phyloP scores from a whole-genome alignment of 805 yeast species.

The Candida vartiovaarae region DNA sequence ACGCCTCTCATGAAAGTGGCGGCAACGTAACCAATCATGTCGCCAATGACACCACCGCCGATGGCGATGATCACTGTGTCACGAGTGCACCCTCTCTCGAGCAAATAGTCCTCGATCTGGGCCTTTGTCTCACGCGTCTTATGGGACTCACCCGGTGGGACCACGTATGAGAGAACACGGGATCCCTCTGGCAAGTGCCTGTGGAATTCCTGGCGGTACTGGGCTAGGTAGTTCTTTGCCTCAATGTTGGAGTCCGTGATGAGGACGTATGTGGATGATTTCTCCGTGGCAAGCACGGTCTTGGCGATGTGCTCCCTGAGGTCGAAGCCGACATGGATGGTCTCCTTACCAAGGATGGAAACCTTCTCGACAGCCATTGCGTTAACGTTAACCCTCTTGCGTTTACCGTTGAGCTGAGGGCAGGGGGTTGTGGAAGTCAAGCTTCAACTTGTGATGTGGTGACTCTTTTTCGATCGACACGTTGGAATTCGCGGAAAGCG shows the following conservation, averaged over 20 bases:
- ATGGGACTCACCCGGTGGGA: constrained; percentile 90
- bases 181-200: constrained; percentile 40
- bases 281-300: constrained; percentile 52
- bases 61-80: constrained; percentile 91
- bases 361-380: constrained; percentile 37
- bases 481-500: too few relatives aligned
- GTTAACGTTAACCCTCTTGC: not conserved
- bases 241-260: constrained; percentile 81
- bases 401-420: not conserved
- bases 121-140: constrained; percentile 88
- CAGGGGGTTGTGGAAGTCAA: too few relatives aligned
- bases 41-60: constrained; percentile 99
- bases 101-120: constrained; percentile 82
- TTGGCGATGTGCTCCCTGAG: constrained; percentile 67
- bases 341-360: constrained; percentile 70
- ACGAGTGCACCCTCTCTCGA: constrained; percentile 83
- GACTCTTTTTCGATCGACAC: not conserved
- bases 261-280: constrained; percentile 88
- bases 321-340: constrained; percentile 86
- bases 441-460: not conserved
- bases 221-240: constrained; percentile 52
- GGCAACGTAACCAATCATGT: constrained; percentile 98
- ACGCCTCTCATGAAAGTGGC: constrained; percentile 99
- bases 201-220: constrained; percentile 38
- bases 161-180: constrained; percentile 64